A percentile compares a stretch with the other conserved stretches of the same genome.
These are phyloP conservation scores for Hordeum pubiflorum DNA, from an alignment of 202 grass and related monocot genomes.

Conservation along the genomic window DNA sequence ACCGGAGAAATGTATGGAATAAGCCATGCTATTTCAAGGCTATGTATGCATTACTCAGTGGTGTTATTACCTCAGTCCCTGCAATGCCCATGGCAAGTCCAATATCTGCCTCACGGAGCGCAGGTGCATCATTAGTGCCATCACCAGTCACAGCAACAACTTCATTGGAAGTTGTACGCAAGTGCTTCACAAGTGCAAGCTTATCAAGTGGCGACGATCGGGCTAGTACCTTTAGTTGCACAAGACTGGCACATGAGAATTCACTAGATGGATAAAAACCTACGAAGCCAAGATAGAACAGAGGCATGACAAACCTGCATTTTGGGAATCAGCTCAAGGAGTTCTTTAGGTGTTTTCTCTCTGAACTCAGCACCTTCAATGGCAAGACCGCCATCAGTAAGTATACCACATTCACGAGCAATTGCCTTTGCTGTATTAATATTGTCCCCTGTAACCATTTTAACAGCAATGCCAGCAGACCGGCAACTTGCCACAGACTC, in stretches of 20 bases:
- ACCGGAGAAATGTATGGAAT: neutral
- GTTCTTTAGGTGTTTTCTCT: slow-evolving; percentile 67
- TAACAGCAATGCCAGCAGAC: slow-evolving; percentile 75
- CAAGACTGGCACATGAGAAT: slow-evolving; percentile 22
- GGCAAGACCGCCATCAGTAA: slow-evolving; percentile 71
- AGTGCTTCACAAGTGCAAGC: slow-evolving; percentile 50
- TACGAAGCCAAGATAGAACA: slow-evolving; percentile 6
- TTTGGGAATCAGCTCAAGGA: slow-evolving; percentile 79
- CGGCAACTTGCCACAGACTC: slow-evolving; percentile 78
- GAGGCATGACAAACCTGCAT: slow-evolving; percentile 57
- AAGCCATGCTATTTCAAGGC: neutral
- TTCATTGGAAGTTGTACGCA: slow-evolving; percentile 63
- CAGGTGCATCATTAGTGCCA: slow-evolving; percentile 87
- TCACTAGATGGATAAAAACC: slow-evolving; percentile 7
- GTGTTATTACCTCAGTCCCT: slow-evolving; percentile 67
- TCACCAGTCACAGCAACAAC: slow-evolving; percentile 93
- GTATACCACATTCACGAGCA: slow-evolving; percentile 87
- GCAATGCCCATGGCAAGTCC: slow-evolving; percentile 94
- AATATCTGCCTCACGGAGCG: slow-evolving; percentile 84
- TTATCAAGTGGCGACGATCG: slow-evolving; percentile 76
- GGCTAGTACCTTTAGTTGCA: slow-evolving; percentile 62
- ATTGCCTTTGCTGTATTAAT: slow-evolving; percentile 94
- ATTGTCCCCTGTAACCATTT: slow-evolving; percentile 96
- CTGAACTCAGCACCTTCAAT: slow-evolving; percentile 92
- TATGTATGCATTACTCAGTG: neutral